phyloP scores from a whole-genome alignment of 805 yeast genomes.

The Kodamaea kaohsiungensis region DNA sequence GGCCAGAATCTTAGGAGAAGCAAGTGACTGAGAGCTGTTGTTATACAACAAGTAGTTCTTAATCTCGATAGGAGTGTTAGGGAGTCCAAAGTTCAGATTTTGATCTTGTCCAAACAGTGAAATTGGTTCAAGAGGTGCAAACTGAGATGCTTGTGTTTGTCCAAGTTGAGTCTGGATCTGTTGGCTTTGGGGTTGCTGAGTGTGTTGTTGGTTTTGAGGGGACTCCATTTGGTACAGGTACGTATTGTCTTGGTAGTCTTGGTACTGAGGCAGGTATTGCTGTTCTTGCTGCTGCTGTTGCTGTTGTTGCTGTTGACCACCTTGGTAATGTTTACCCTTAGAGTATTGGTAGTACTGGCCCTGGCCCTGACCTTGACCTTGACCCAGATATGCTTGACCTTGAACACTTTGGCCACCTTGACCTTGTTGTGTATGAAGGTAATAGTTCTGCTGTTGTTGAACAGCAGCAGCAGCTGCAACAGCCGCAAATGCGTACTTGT shows the following conservation, averaged over 20 bases:
- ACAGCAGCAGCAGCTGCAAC: constrained; percentile 36
- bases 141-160: constrained; percentile 5
- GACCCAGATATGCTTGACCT: neutral
- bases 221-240: neutral
- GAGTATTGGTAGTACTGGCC: neutral
- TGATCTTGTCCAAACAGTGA: constrained; percentile 1
- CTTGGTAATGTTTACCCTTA: neutral
- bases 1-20: constrained; percentile 11
- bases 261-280: neutral
- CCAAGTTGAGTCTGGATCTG: constrained; percentile 5
- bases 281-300: neutral
- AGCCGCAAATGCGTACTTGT: constrained; percentile 29
- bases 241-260: neutral
- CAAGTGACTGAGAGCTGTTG: constrained; percentile 20
- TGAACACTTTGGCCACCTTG: neutral
- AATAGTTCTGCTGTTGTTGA: constrained; percentile 25
- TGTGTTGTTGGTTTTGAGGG: neutral
- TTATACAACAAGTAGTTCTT: constrained; percentile 19
- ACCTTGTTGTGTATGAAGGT: constrained; percentile 11
- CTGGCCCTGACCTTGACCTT: no score
- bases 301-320: constrained; percentile 10
- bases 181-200: neutral
- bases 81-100: constrained; percentile 5
- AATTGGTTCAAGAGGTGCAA: constrained; percentile 3
- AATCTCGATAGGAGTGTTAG: constrained; percentile 16